Conservation (phyloP, 192 early-diverging fungal genomes). For the Gryganskiella cystojenkinii region DNA sequence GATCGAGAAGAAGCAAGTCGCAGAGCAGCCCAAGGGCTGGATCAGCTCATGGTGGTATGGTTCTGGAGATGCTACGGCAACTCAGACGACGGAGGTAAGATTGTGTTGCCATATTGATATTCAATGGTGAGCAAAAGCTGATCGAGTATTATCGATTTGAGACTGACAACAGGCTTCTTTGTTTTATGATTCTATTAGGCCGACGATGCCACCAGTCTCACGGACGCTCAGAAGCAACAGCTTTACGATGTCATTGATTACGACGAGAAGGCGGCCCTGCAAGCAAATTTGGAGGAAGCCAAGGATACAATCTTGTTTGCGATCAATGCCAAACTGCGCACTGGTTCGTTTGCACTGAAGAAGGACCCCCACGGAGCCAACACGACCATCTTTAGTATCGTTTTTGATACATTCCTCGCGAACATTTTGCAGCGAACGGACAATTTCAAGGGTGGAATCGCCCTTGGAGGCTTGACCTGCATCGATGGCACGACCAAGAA, state of each 20-base stretch:
- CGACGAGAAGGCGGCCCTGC: slow-evolving; percentile 78
- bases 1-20: slow-evolving; percentile 57
- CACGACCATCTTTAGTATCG: slow-evolving; percentile 61
- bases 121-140: not conserved
- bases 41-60: slow-evolving; percentile 59
- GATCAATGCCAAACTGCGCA: slow-evolving; percentile 72
- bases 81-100: slow-evolving; percentile 3
- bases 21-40: slow-evolving; percentile 60
- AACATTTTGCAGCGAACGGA: slow-evolving; percentile 65
- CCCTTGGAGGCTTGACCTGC: slow-evolving; percentile 70
- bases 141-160: not conserved
- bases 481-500: slow-evolving; percentile 70
- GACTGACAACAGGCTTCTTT: not conserved
- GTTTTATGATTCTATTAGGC: slow-evolving; percentile 14
- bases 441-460: slow-evolving; percentile 63
- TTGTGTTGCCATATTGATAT: not conserved
- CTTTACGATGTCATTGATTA: slow-evolving; percentile 96
- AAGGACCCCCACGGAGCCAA: slow-evolving; percentile 58
- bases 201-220: slow-evolving; percentile 62
- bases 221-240: slow-evolving; percentile 88
- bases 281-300: slow-evolving; percentile 65
- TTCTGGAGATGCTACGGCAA: not conserved
- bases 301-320: slow-evolving; percentile 73
- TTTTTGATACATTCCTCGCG: slow-evolving; percentile 73
- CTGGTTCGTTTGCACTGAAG: slow-evolving; percentile 86